These are phyloP conservation scores for Rhodotorula sp. DNA, from an alignment of 1,284 basidiomycete species.

Conservation along the genomic window DNA sequence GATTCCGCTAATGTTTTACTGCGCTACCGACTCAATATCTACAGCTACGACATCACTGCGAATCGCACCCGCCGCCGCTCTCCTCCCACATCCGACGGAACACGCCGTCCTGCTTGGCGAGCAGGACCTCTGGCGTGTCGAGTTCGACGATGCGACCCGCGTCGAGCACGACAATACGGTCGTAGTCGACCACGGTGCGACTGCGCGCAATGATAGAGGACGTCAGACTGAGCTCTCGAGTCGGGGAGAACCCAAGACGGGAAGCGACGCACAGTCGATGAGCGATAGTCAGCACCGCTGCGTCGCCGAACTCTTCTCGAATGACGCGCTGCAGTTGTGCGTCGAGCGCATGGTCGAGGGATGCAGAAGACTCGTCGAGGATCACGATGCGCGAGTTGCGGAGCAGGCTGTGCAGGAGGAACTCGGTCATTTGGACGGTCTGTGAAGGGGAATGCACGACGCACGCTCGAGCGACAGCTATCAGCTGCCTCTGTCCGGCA, in stretches of 20 bases:
- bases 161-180: conserved; percentile 76
- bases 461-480: conserved; percentile 49
- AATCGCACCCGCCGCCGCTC: conserved; percentile 13
- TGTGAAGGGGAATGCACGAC: not conserved
- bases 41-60: too few relatives aligned
- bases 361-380: conserved; percentile 31
- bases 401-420: conserved; percentile 39
- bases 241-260: not conserved
- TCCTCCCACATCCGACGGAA: conserved; percentile 80
- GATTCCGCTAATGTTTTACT: too few relatives aligned
- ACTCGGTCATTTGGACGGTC: not conserved
- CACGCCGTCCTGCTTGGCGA: conserved; percentile 69
- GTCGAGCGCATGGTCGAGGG: conserved; percentile 34
- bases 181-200: conserved; percentile 63
- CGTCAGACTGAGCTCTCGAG: not conserved
- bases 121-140: conserved; percentile 75
- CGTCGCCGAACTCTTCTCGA: conserved; percentile 28
- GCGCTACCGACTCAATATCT: too few relatives aligned
- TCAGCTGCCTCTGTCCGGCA: conserved; percentile 50
- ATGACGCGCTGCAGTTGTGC: conserved; percentile 32
- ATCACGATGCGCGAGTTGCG: conserved; percentile 36
- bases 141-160: conserved; percentile 76
- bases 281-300: conserved; percentile 38
- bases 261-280: conserved; percentile 31
- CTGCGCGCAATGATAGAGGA: not conserved